Evolutionary conservation across 2,329 filamentous ascomycete genomes (phyloP), one percentile per base, ranked within the genome.

Genomic region (Rhytidhysteron rufulum): DNA sequence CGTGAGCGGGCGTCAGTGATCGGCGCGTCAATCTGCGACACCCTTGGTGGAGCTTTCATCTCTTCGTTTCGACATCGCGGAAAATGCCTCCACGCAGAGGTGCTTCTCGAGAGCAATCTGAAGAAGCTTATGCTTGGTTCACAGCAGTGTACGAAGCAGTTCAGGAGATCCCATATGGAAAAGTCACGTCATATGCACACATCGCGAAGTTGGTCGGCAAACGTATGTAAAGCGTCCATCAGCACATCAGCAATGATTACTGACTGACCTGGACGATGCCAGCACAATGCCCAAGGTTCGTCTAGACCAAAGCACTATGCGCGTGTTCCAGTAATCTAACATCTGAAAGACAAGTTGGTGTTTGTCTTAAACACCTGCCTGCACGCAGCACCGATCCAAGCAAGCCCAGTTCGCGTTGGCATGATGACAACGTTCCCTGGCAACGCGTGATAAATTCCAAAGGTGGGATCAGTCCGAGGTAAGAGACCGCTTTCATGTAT

Each of bases 381-480:
- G 40, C 73, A 37, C 50, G 55, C 33, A 66, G 62, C 52, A 43
- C 65, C 35, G 66, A 71, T 46, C 57, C 64, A 40, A 67, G 63
- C 25, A 66, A 66, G 32, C 63, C 67, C 39, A 55, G 47, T 63
- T 46, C 60, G 29, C 54, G 69, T 42, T 94, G 85, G 68, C 84
- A 95, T 63, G 73, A 77, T 43, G 73, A 71, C 18, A 96, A 85
- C 49, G 91, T 97, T 3, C 91, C 91, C 0, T 97, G 91, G 91
- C 91, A 97, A 71, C 75, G 93, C 42, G 87, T 97, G 44, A 85
- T 97, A 60, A 95, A 91, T 63, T 72, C 87, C 11, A 91, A 86
- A 66, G 90, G 91, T 17, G 73, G 80, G 43, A 94, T 97, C 51
- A 95, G 89, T 32, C 86, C 86, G 6, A 80, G 90, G 88, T 91